phyloP scores from a whole-genome alignment of 768 basidiomycete genomes.

The Daedaleopsis sinensis region DNA sequence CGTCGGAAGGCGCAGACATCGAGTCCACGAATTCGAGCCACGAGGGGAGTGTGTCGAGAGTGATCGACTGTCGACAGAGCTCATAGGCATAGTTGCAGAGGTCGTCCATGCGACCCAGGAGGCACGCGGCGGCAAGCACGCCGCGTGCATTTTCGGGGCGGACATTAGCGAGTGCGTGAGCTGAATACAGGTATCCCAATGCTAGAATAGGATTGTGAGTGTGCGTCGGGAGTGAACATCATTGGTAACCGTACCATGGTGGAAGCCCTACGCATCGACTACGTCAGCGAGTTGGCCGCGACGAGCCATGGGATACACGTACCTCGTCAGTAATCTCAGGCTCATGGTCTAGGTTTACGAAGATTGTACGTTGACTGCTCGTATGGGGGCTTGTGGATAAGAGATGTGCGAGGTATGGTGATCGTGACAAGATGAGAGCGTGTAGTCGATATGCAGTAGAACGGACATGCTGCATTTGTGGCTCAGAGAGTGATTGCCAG shows the following conservation, averaged over 20 bases:
- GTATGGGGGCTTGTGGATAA: slow-evolving; percentile 81
- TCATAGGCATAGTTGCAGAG: slow-evolving; percentile 80
- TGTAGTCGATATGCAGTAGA: slow-evolving; percentile 78
- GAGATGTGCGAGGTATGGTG: slow-evolving; percentile 84
- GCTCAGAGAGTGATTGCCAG: not conserved
- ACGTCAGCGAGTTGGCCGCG: slow-evolving; percentile 14
- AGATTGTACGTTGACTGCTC: slow-evolving; percentile 67
- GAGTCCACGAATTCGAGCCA: slow-evolving; percentile 81
- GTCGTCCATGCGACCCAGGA: slow-evolving; percentile 88
- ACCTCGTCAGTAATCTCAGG: slow-evolving; percentile 88
- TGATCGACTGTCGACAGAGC: slow-evolving; percentile 75
- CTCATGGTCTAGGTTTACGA: slow-evolving; percentile 75
- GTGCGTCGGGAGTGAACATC: slow-evolving; percentile 15
- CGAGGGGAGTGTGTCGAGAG: slow-evolving; percentile 68
- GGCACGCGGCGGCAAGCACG: slow-evolving; percentile 82
- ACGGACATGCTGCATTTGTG: slow-evolving; percentile 60
- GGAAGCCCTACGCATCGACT: slow-evolving; percentile 53
- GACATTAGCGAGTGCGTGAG: slow-evolving; percentile 67
- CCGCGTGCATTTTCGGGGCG: slow-evolving; percentile 81
- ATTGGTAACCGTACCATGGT: not conserved
- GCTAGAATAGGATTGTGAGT: slow-evolving; percentile 43
- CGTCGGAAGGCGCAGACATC: slow-evolving; percentile 52
- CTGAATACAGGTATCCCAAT: slow-evolving; percentile 80
- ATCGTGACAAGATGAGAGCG: slow-evolving; percentile 84
- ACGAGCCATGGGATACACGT: slow-evolving; percentile 31